These are phyloP conservation scores for Penicillium manginii DNA, from an alignment of 495 filamentous ascomycete species.

Conservation along the genomic window DNA sequence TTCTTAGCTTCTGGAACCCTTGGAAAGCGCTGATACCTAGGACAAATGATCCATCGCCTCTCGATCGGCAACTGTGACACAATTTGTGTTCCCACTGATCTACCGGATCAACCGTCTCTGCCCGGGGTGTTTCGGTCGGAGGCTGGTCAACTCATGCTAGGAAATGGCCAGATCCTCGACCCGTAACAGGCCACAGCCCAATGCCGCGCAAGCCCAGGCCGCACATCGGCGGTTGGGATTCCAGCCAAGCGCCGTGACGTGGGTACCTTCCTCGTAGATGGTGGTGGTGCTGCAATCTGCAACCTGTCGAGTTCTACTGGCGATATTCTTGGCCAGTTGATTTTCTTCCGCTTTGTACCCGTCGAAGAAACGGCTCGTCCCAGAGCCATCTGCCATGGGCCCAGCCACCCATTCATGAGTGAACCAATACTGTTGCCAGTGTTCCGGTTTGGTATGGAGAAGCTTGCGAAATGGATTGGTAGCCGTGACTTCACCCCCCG, in stretches of 20 bases:
- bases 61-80: slow-evolving; percentile 9
- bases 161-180: slow-evolving; percentile 69
- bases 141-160: slow-evolving; percentile 10
- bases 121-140: slow-evolving; percentile 5
- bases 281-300: slow-evolving; percentile 49
- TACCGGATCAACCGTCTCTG: slow-evolving; percentile 8
- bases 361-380: slow-evolving; percentile 60
- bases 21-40: background rate
- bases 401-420: slow-evolving; percentile 58
- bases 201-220: slow-evolving; percentile 66
- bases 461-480: slow-evolving; percentile 60
- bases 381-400: slow-evolving; percentile 33
- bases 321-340: slow-evolving; percentile 36
- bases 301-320: slow-evolving; percentile 35
- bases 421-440: slow-evolving; percentile 67
- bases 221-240: slow-evolving; percentile 65
- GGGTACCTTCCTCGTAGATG: slow-evolving; percentile 61
- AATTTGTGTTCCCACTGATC: slow-evolving; percentile 13
- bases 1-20: slow-evolving; percentile 26
- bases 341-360: slow-evolving; percentile 57
- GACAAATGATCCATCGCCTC: background rate
- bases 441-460: slow-evolving; percentile 55
- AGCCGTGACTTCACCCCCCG: slow-evolving; percentile 57
- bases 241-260: slow-evolving; percentile 63
- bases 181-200: slow-evolving; percentile 65